Conservation (phyloP, 2,329 filamentous ascomycete species). For the Raffaelea albimanens region DNA sequence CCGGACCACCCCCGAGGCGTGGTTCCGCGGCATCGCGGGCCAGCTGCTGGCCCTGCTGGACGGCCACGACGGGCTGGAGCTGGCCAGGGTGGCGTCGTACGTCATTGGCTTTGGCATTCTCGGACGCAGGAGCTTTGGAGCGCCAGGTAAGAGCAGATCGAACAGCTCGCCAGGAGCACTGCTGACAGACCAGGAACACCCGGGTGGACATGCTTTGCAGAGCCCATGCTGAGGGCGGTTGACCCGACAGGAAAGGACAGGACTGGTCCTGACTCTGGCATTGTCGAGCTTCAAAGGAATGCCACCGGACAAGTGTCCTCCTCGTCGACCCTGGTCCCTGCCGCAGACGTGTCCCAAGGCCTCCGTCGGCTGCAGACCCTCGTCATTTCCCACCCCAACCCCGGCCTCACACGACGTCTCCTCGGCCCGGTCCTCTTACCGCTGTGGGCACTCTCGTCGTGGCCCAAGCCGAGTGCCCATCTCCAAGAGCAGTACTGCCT, state of each 20-base stretch:
- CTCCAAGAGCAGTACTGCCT: slow-evolving; percentile 29
- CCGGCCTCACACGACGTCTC: slow-evolving; percentile 53
- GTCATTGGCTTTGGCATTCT: slow-evolving; percentile 59
- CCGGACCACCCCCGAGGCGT: slow-evolving; percentile 42
- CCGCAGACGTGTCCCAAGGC: slow-evolving; percentile 37
- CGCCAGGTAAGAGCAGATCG: slow-evolving; percentile 37
- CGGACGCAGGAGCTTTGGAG: slow-evolving; percentile 52
- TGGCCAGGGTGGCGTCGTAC: slow-evolving; percentile 49
- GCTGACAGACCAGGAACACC: slow-evolving; percentile 30
- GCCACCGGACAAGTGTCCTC: no score
- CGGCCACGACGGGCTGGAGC: slow-evolving; percentile 45
- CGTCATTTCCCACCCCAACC: slow-evolving; percentile 55
- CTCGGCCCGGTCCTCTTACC: slow-evolving; percentile 48
- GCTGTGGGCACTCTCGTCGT: slow-evolving; percentile 53
- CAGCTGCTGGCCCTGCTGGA: slow-evolving; percentile 56
- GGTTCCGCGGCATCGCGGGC: slow-evolving; percentile 50
- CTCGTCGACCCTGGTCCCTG: slow-evolving; percentile 38
- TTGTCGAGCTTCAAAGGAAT: slow-evolving; percentile 35
- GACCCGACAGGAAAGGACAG: slow-evolving; percentile 32
- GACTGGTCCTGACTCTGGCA: no score
- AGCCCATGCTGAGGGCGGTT: slow-evolving; percentile 45
- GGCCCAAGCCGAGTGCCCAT: slow-evolving; percentile 23
- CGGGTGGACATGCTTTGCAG: slow-evolving; percentile 54
- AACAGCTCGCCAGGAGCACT: neutral
- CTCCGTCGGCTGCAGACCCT: slow-evolving; percentile 47